Percentiles rank a stretch among this genome's conserved stretches.
Conservation (phyloP, 371 early-diverging fungal species). For the Zopfochytrium polystomum region DNA sequence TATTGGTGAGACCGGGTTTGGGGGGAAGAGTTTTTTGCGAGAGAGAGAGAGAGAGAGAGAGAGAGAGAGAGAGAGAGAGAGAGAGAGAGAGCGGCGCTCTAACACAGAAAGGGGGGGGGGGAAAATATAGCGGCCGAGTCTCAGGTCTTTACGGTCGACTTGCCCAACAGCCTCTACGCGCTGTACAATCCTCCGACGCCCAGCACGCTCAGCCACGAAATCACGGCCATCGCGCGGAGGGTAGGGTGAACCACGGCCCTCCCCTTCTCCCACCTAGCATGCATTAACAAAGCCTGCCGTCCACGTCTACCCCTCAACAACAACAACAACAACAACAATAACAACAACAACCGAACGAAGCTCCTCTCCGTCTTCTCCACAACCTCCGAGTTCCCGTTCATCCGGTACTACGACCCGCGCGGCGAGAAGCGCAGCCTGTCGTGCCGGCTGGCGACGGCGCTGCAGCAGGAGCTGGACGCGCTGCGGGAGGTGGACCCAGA, state of each 20-base stretch:
- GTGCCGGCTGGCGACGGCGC: constrained; percentile 31
- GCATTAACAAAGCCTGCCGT: no score
- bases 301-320: no score
- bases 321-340: no score
- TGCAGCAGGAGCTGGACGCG: constrained; percentile 64
- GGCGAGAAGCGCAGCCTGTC: constrained; percentile 15
- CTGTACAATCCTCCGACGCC: constrained; percentile 52
- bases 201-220: no score
- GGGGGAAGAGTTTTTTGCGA: no score
- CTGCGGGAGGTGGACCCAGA: constrained; percentile 52
- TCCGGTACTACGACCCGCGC: constrained; percentile 74
- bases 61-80: no score
- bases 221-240: no score
- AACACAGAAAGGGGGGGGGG: no score
- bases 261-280: no score
- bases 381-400: constrained; percentile 63
- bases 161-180: constrained; percentile 62
- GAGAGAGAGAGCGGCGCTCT: no score
- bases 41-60: no score
- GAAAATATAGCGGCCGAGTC: constrained; percentile 71
- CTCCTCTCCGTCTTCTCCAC: constrained; percentile 43
- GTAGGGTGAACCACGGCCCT: no score
- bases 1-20: constrained; percentile 35
- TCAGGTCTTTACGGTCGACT: constrained; percentile 75
- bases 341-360: constrained; percentile 20